These are phyloP conservation scores for Ormosia emarginata DNA, from an alignment of 306 rosid genomes.

Conservation along the genomic window DNA sequence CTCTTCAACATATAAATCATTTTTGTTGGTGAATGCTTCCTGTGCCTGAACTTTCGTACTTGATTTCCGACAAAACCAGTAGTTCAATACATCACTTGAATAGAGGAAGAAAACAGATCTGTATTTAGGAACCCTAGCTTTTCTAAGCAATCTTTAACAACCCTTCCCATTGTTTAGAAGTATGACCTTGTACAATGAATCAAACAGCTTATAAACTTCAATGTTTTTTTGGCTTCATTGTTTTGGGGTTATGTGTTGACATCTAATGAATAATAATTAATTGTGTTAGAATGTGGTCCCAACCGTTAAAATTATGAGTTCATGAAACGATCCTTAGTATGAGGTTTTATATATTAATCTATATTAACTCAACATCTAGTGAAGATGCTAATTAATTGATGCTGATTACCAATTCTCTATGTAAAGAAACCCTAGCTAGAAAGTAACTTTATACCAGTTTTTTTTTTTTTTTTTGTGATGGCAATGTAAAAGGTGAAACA, in stretches of 20 bases:
- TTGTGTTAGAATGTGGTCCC: not conserved
- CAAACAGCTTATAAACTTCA: not conserved
- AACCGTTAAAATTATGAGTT: not conserved
- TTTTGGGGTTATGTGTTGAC: slow-evolving; percentile 16
- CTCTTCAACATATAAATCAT: no score
- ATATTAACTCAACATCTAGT: not conserved
- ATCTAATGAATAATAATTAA: not conserved
- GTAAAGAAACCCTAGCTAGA: slow-evolving; percentile 25
- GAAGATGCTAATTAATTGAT: not conserved
- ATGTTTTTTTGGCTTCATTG: not conserved
- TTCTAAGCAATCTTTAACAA: not conserved
- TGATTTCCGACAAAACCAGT: not conserved
- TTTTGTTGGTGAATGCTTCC: not conserved
- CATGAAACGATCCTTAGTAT: not conserved
- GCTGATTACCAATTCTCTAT: not conserved
- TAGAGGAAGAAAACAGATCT: not conserved
- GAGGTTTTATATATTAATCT: not conserved
- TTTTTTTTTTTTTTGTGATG: slow-evolving; percentile 2
- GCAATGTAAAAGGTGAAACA: not conserved
- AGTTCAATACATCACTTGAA: not conserved
- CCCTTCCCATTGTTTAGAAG: not conserved
- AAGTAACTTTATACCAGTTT: slow-evolving; percentile 23
- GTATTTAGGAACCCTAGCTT: not conserved
- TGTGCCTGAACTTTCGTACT: not conserved
- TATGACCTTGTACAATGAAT: slow-evolving; percentile 37